These are phyloP conservation scores for Fusarium avenaceum DNA, from an alignment of 2,329 filamentous ascomycete genomes.

Conservation along the genomic window DNA sequence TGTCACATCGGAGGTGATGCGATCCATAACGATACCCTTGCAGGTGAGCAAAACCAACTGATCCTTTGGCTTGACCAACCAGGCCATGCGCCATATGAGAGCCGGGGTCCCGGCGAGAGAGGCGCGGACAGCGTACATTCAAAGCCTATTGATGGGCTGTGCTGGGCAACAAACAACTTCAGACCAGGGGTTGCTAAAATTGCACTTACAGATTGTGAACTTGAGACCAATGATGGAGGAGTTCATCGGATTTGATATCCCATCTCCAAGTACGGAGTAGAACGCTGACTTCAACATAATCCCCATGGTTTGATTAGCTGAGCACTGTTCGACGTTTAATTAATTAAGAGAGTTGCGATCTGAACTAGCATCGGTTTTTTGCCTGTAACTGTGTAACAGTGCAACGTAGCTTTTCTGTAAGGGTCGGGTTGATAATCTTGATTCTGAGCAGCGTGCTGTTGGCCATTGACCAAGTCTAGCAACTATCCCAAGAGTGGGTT, in stretches of 20 bases:
- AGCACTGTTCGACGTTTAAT: not conserved
- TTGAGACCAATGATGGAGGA: constrained; percentile 25
- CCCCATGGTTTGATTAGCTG: not conserved
- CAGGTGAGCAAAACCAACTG: not conserved
- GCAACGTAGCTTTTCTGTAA: not conserved
- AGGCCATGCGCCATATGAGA: constrained; percentile 12
- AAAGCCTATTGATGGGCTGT: constrained; percentile 26
- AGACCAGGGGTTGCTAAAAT: constrained; percentile 31
- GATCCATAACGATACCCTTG: constrained; percentile 25
- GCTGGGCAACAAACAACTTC: constrained; percentile 11
- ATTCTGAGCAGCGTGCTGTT: constrained; percentile 6
- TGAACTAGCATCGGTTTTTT: constrained; percentile 1
- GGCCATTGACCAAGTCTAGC: constrained; percentile 6
- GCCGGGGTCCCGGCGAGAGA: constrained; percentile 28
- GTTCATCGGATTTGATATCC: not conserved
- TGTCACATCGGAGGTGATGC: constrained; percentile 26
- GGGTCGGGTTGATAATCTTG: constrained; percentile 12
- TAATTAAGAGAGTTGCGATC: constrained; percentile 5
- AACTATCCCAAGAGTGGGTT: constrained; percentile 1
- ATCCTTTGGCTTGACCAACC: not conserved
- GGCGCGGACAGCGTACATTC: constrained; percentile 28
- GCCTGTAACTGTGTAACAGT: not conserved
- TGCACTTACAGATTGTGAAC: constrained; percentile 18
- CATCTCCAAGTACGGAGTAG: not conserved
- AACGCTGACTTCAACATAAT: not conserved